A percentile compares a stretch with the other conserved stretches of the same genome.
Conservation (phyloP, 2,329 filamentous ascomycete species). For the Phoma sp. region DNA sequence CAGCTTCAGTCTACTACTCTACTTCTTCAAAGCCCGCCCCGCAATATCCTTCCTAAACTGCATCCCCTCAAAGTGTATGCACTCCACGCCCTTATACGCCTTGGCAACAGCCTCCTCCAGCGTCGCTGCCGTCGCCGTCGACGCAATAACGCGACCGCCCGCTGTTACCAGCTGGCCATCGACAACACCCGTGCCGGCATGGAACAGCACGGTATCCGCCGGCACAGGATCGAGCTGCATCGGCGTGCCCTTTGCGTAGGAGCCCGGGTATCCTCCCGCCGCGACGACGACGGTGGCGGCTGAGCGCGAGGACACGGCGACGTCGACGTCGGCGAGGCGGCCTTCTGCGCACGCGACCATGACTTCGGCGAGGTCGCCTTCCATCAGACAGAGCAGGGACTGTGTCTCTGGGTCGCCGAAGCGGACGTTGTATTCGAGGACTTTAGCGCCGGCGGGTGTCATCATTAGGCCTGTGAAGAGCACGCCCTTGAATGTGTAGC, state of each 20-base stretch:
- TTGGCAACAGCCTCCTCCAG: constrained; percentile 83
- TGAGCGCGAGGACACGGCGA: constrained; percentile 73
- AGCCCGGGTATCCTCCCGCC: constrained; percentile 85
- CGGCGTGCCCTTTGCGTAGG: constrained; percentile 78
- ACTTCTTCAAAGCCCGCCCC: constrained; percentile 53
- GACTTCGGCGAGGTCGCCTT: constrained; percentile 85
- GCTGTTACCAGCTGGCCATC: constrained; percentile 73
- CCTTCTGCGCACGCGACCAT: constrained; percentile 85
- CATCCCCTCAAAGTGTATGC: constrained; percentile 86
- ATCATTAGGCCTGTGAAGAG: constrained; percentile 95
- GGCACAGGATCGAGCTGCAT: constrained; percentile 65
- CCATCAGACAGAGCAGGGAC: constrained; percentile 80
- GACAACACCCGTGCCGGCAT: constrained; percentile 79
- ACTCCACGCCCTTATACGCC: constrained; percentile 83
- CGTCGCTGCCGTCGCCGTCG: constrained; percentile 78
- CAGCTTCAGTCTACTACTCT: no score
- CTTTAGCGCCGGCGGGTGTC: constrained; percentile 78
- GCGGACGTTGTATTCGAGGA: constrained; percentile 91
- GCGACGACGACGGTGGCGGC: constrained; percentile 94
- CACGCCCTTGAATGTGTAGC: constrained; percentile 64
- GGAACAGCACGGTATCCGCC: constrained; percentile 76
- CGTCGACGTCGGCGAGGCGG: constrained; percentile 72
- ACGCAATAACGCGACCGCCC: constrained; percentile 91
- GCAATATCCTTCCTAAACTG: constrained; percentile 95
- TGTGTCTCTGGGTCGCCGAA: constrained; percentile 94